A percentile compares a stretch with the other conserved stretches of the same genome.
Evolutionary conservation across 2,329 filamentous ascomycete genomes (phyloP).

Genomic region (Pseudogymnoascus destructans): DNA sequence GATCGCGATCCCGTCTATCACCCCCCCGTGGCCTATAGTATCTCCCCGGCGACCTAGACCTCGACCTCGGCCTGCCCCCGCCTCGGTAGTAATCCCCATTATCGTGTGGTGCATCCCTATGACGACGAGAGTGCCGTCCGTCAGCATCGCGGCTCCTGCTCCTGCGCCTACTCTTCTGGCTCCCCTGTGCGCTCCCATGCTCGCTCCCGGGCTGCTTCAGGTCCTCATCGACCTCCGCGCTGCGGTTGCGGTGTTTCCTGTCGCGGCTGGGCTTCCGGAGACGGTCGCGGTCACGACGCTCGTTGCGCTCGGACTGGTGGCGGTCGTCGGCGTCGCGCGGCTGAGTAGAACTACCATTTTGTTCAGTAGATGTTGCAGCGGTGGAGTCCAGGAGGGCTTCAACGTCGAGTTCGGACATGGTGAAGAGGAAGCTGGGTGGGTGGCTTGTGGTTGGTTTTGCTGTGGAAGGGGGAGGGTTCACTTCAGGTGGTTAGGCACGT

Average conservation of each 20-base stretch:
- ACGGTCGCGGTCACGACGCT: slow-evolving; percentile 42
- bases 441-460: slow-evolving; percentile 6
- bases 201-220: slow-evolving; percentile 59
- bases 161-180: slow-evolving; percentile 69
- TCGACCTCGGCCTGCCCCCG: slow-evolving; percentile 49
- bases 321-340: slow-evolving; percentile 45
- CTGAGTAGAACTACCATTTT: slow-evolving; percentile 28
- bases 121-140: slow-evolving; percentile 58
- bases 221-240: slow-evolving; percentile 40
- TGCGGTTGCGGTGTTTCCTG: slow-evolving; percentile 40
- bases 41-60: slow-evolving; percentile 57
- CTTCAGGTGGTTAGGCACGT: slow-evolving; percentile 9
- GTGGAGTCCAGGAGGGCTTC: slow-evolving; percentile 84
- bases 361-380: slow-evolving; percentile 41
- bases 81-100: slow-evolving; percentile 62
- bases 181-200: slow-evolving; percentile 52
- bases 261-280: slow-evolving; percentile 42
- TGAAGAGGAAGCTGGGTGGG: slow-evolving; percentile 21
- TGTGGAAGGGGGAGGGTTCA: slow-evolving; percentile 13
- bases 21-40: slow-evolving; percentile 38
- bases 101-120: slow-evolving; percentile 42
- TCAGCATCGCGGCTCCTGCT: slow-evolving; percentile 68
- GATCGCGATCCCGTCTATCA: slow-evolving; percentile 36
- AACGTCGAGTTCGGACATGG: slow-evolving; percentile 63
- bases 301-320: slow-evolving; percentile 39